A percentile compares a stretch with the other conserved stretches of the same genome.
phyloP scores from a whole-genome alignment of 495 filamentous ascomycete genomes.

The Lasiosphaeriaceae sp. region DNA sequence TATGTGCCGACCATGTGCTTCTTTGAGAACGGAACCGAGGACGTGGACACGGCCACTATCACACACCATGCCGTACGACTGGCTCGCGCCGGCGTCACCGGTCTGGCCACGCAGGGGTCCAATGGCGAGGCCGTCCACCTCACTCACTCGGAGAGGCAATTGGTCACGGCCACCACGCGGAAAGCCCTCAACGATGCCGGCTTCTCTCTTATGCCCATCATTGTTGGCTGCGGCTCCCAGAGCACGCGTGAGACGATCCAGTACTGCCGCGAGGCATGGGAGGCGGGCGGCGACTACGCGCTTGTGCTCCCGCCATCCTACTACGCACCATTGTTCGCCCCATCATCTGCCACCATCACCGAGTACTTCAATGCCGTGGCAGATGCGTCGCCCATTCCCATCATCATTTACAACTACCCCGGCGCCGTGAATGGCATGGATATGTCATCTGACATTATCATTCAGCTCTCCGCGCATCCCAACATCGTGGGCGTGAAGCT shows the following conservation, averaged over 20 bases:
- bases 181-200: slow-evolving; percentile 69
- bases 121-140: slow-evolving; percentile 90
- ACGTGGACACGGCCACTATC: slow-evolving; percentile 67
- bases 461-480: slow-evolving; percentile 67
- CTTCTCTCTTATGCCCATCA: slow-evolving; percentile 69
- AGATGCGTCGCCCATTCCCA: slow-evolving; percentile 74
- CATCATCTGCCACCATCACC: slow-evolving; percentile 61
- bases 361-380: slow-evolving; percentile 78
- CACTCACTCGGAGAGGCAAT: slow-evolving; percentile 64
- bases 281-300: slow-evolving; percentile 80
- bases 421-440: slow-evolving; percentile 78
- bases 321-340: slow-evolving; percentile 62
- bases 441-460: slow-evolving; percentile 75
- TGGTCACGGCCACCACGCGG: slow-evolving; percentile 75
- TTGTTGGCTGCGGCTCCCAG: slow-evolving; percentile 82
- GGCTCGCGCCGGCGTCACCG: slow-evolving; percentile 73
- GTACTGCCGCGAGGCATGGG: slow-evolving; percentile 70
- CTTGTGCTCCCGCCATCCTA: slow-evolving; percentile 86
- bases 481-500: slow-evolving; percentile 91
- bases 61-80: slow-evolving; percentile 77
- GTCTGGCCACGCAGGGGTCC: slow-evolving; percentile 81
- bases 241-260: slow-evolving; percentile 84
- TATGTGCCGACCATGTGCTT: slow-evolving; percentile 87
- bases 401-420: slow-evolving; percentile 94
- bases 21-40: slow-evolving; percentile 74